phyloP scores from a whole-genome alignment of 352 stramenopile genomes.

The Elongisporangium anandrum region DNA sequence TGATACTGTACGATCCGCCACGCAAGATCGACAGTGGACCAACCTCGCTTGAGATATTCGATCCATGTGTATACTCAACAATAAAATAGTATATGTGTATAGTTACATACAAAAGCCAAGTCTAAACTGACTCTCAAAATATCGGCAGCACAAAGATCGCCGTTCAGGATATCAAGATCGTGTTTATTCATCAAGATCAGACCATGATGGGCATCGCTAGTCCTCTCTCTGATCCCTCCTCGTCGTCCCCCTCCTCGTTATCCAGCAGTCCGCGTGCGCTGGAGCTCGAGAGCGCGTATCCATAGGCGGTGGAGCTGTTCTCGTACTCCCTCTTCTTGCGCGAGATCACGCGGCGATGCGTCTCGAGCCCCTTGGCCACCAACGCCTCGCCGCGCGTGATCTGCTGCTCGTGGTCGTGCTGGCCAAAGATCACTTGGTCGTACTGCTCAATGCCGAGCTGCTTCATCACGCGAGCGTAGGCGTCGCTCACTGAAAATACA shows the following conservation, averaged over 20 bases:
- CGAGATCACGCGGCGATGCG: constrained; percentile 24
- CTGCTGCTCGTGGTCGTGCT: constrained; percentile 27
- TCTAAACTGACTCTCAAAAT: not conserved
- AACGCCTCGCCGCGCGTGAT: constrained; percentile 46
- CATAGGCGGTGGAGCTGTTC: constrained; percentile 19
- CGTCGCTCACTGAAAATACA: constrained; percentile 38
- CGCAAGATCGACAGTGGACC: too few species aligned
- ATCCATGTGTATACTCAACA: too few species aligned
- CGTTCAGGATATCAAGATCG: not conserved
- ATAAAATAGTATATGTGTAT: too few species aligned
- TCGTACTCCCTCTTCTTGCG: constrained; percentile 33
- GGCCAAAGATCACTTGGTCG: constrained; percentile 41
- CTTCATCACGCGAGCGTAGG: constrained; percentile 50
- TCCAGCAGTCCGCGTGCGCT: constrained; percentile 8
- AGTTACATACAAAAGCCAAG: not conserved
- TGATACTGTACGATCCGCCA: not conserved
- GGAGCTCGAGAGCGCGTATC: constrained; percentile 11
- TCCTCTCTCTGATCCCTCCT: not conserved
- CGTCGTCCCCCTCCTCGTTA: not conserved
- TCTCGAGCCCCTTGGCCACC: constrained; percentile 46
- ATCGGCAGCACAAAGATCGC: not conserved
- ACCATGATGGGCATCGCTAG: not conserved
- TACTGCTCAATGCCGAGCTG: constrained; percentile 63
- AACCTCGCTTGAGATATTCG: too few species aligned
- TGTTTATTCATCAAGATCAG: not conserved